These are phyloP conservation scores for Candida odintsovae DNA, from an alignment of 805 yeast genomes.

Conservation along the genomic window DNA sequence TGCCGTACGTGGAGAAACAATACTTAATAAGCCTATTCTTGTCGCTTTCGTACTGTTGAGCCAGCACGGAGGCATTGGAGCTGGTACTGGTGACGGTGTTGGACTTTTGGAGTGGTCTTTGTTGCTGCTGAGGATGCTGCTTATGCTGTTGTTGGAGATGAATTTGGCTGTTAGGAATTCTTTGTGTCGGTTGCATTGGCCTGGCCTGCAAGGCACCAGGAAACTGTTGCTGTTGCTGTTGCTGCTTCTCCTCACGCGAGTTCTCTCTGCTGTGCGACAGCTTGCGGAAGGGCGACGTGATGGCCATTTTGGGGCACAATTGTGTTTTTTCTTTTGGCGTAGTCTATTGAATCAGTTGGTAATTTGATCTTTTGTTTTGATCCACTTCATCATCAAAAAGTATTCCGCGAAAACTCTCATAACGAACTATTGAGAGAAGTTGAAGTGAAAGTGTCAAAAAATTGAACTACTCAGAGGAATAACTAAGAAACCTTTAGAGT, in stretches of 20 bases:
- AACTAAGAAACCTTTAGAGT: too few species aligned
- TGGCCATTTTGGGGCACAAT: constrained; percentile 17
- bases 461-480: too few species aligned
- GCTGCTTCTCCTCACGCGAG: constrained; percentile 23
- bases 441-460: too few species aligned
- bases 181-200: constrained; percentile 5
- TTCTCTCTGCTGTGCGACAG: constrained; percentile 26
- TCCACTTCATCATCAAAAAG: too few species aligned
- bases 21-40: constrained; percentile 40
- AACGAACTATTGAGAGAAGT: too few species aligned
- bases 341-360: too few species aligned
- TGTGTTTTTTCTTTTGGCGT: too few species aligned
- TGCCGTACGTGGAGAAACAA: constrained; percentile 43
- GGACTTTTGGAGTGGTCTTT: constrained; percentile 20
- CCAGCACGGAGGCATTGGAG: constrained; percentile 31
- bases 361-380: too few species aligned
- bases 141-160: constrained; percentile 8
- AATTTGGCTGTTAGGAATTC: constrained; percentile 7
- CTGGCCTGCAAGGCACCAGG: constrained; percentile 8
- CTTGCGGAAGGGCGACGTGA: constrained; percentile 32
- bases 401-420: neutral
- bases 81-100: constrained; percentile 22
- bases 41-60: constrained; percentile 54
- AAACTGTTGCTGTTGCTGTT: neutral
- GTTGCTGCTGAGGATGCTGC: constrained; percentile 17